phyloP scores from a whole-genome alignment of 495 filamentous ascomycete species.

The Poronia punctata region DNA sequence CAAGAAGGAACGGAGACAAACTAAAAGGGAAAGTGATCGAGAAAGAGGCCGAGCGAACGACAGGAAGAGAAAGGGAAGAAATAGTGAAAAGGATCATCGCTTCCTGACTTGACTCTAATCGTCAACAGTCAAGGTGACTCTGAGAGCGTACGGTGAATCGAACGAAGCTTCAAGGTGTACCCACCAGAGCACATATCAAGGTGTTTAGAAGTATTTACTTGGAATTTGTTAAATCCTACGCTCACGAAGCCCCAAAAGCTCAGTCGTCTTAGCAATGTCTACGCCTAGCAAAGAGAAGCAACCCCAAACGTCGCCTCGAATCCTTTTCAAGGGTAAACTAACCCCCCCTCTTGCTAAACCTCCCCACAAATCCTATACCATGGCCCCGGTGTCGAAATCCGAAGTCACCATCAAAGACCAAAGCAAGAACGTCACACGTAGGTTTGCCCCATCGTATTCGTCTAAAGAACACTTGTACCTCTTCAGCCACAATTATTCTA shows the following conservation, averaged over 20 bases:
- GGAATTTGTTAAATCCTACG: background rate
- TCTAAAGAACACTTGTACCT: background rate
- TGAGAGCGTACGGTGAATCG: no score
- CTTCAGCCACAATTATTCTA: background rate
- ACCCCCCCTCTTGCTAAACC: slow-evolving; percentile 15
- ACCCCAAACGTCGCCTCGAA: slow-evolving; percentile 6
- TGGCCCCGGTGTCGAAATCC: slow-evolving; percentile 23
- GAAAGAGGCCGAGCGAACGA: no score
- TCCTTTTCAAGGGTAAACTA: slow-evolving; percentile 20
- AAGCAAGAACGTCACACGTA: slow-evolving; percentile 7
- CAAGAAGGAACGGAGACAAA: no score
- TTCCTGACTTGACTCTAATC: background rate
- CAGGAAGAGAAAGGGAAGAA: no score
- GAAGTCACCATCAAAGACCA: slow-evolving; percentile 25
- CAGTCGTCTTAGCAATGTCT: background rate
- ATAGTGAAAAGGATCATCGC: slow-evolving; percentile 24
- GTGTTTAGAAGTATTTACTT: background rate
- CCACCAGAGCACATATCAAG: background rate
- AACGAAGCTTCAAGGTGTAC: no score
- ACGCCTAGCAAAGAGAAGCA: slow-evolving; percentile 2
- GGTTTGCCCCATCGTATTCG: slow-evolving; percentile 12
- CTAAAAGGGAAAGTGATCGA: no score
- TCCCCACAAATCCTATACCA: slow-evolving; percentile 25
- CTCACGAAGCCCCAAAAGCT: background rate
- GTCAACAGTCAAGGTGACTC: no score